Conservation (phyloP, 805 yeast genomes). For the Soucietia sequanensis region DNA sequence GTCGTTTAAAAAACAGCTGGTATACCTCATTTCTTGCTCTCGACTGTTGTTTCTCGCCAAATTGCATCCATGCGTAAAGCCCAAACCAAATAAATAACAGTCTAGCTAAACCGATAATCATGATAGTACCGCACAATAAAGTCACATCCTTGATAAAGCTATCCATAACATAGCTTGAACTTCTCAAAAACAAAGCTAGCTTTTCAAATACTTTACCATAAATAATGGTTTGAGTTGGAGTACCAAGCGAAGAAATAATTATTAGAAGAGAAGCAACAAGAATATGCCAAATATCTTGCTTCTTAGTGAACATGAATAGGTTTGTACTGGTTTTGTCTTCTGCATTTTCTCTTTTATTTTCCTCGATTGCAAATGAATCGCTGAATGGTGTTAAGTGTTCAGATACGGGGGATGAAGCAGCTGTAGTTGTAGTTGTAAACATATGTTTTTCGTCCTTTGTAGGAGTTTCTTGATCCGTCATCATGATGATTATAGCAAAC, state of each 20-base stretch:
- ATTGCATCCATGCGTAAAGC: conserved; percentile 57
- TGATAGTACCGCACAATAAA: conserved; percentile 29
- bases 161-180: conserved; percentile 25
- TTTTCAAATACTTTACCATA: conserved; percentile 61
- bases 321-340: neutral
- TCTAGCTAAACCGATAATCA: conserved; percentile 30
- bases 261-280: conserved; percentile 37
- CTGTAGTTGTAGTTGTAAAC: no score
- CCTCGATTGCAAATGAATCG: no score
- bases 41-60: conserved; percentile 70
- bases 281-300: neutral
- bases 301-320: conserved; percentile 3
- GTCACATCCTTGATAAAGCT: conserved; percentile 25
- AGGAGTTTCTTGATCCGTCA: no score
- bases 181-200: conserved; percentile 22
- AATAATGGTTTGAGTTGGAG: conserved; percentile 61
- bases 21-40: conserved; percentile 52
- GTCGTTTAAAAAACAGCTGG: conserved; percentile 42
- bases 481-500: no score
- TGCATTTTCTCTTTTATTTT: neutral
- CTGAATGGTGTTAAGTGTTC: no score
- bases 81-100: conserved; percentile 49
- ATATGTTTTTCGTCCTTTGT: no score
- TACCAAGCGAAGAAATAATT: conserved; percentile 50
- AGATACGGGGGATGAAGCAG: no score